Percentiles rank a stretch among this genome's conserved stretches.
phyloP scores from a whole-genome alignment of 2,329 filamentous ascomycete species.

The Zymoseptoria brevis region DNA sequence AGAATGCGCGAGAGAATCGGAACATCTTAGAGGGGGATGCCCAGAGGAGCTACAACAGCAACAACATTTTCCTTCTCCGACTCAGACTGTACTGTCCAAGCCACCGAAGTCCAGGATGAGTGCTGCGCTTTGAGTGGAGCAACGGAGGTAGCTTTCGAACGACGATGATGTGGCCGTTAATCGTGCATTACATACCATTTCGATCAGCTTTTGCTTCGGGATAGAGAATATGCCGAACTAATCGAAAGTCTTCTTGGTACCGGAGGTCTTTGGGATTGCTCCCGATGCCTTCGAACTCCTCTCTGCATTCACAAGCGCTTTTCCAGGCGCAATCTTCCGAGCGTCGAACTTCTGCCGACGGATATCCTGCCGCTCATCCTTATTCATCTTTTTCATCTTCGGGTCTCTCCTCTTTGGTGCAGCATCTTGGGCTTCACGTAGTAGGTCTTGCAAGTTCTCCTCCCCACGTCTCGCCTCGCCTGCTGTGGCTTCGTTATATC shows the following conservation, averaged over 20 bases:
- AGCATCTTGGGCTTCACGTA: slow-evolving; percentile 9
- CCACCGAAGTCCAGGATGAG: no score
- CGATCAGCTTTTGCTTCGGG: slow-evolving; percentile 2
- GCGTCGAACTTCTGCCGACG: slow-evolving; percentile 36
- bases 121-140: no score
- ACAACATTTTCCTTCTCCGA: no score
- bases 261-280: slow-evolving; percentile 67
- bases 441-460: slow-evolving; percentile 13
- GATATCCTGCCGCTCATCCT: slow-evolving; percentile 26
- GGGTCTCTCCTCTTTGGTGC: slow-evolving; percentile 19
- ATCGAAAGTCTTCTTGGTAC: slow-evolving; percentile 78
- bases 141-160: no score
- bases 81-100: no score
- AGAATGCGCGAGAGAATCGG: no score
- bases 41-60: no score
- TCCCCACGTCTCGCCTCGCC: slow-evolving; percentile 9
- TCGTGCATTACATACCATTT: background rate
- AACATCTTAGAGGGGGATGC: no score
- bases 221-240: slow-evolving; percentile 29
- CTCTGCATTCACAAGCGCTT: slow-evolving; percentile 40
- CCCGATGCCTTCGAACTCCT: slow-evolving; percentile 55
- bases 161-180: background rate
- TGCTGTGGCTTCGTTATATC: slow-evolving; percentile 19
- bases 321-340: slow-evolving; percentile 37
- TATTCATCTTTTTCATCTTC: slow-evolving; percentile 27